Percentiles rank a stretch among this genome's conserved stretches.
Evolutionary conservation across 768 basidiomycete species (phyloP).

Genomic region (Rhodocollybia butyracea): DNA sequence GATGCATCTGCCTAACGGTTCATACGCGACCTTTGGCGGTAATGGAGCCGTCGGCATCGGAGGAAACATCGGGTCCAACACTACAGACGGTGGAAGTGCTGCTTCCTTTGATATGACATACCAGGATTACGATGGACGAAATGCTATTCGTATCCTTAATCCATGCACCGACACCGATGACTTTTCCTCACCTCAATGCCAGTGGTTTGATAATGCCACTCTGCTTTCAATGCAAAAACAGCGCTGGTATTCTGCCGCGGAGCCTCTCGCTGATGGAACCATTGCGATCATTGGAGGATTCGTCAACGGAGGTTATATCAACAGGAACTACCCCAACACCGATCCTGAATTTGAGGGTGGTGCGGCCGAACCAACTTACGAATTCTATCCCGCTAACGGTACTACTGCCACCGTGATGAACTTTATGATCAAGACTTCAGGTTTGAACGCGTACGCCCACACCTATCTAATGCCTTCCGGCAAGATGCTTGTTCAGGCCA

Average conservation of each 20-base stretch:
- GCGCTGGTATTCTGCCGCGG: slow-evolving; percentile 80
- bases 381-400: slow-evolving; percentile 72
- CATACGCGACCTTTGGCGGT: slow-evolving; percentile 72
- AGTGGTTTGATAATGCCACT: slow-evolving; percentile 70
- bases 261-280: slow-evolving; percentile 71
- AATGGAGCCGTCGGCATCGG: slow-evolving; percentile 71
- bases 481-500: slow-evolving; percentile 80
- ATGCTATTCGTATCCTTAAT: slow-evolving; percentile 77
- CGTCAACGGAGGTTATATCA: slow-evolving; percentile 75
- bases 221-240: slow-evolving; percentile 62
- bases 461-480: slow-evolving; percentile 75
- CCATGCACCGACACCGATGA: slow-evolving; percentile 58
- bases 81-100: slow-evolving; percentile 41
- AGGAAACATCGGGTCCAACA: slow-evolving; percentile 52
- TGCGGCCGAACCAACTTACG: slow-evolving; percentile 78
- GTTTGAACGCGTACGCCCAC: slow-evolving; percentile 76
- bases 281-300: slow-evolving; percentile 83
- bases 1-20: slow-evolving; percentile 79
- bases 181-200: slow-evolving; percentile 57
- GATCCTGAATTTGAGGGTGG: slow-evolving; percentile 64
- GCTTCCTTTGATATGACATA: slow-evolving; percentile 64
- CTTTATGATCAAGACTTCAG: slow-evolving; percentile 70
- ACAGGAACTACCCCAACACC: slow-evolving; percentile 66
- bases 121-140: slow-evolving; percentile 77
- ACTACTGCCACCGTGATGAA: slow-evolving; percentile 48